Evolutionary conservation across 2,329 filamentous ascomycete genomes (phyloP).

Genomic region (Gnomoniopsis smithogilvyi): DNA sequence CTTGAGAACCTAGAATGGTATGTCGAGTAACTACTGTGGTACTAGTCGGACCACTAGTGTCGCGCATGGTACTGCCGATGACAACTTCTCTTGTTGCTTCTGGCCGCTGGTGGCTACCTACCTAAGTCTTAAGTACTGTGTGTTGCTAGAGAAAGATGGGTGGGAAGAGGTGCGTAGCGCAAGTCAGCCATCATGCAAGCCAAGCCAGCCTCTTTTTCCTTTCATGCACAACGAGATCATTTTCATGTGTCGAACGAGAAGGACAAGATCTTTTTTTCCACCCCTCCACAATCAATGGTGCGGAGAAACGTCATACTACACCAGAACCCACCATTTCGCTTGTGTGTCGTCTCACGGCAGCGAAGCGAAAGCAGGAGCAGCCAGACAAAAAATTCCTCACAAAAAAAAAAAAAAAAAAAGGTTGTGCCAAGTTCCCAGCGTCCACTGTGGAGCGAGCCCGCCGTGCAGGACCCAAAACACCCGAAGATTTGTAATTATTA

Average conservation of each 20-base stretch:
- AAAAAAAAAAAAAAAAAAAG: background rate
- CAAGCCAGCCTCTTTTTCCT: background rate
- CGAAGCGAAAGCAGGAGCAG: background rate
- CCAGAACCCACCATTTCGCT: background rate
- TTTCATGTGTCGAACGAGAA: slow-evolving; percentile 9
- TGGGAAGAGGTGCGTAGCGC: background rate
- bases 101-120: background rate
- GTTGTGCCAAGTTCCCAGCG: background rate
- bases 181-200: background rate
- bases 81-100: background rate
- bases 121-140: no score
- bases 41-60: background rate
- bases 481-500: background rate
- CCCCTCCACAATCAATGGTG: background rate
- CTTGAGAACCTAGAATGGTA: background rate
- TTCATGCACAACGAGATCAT: background rate
- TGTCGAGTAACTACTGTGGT: background rate
- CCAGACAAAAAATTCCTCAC: background rate
- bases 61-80: background rate
- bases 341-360: background rate
- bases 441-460: background rate
- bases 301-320: slow-evolving; percentile 17
- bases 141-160: background rate
- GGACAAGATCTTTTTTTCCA: background rate
- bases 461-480: background rate